Evolutionary conservation across 176 grass and related monocot genomes (phyloP).

Genomic region (Avena eriantha): DNA sequence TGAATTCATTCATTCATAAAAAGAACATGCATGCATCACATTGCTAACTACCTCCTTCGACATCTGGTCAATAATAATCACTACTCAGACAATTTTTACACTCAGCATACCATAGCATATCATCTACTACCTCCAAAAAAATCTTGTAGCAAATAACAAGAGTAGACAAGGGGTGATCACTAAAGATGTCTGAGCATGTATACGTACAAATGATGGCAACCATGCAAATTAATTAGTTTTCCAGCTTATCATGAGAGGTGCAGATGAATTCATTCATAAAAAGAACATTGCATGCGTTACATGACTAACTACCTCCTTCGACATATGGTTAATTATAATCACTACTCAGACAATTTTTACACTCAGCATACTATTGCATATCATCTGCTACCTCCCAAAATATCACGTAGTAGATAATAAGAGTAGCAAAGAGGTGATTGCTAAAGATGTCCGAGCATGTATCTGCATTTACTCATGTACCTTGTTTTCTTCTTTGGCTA

Average conservation of each 20-base stretch:
- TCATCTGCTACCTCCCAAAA: conserved; percentile 59
- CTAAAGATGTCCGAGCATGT: conserved; percentile 20
- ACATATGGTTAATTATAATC: conserved; percentile 48
- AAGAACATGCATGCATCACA: conserved; percentile 24
- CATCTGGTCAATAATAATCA: conserved; percentile 49
- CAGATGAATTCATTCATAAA: conserved; percentile 36
- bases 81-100: conserved; percentile 47
- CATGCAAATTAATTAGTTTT: conserved; percentile 23
- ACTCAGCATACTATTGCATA: conserved; percentile 47
- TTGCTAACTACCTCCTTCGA: conserved; percentile 38
- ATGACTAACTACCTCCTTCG: conserved; percentile 39
- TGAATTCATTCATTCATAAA: conserved; percentile 45
- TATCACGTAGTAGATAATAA: conserved; percentile 25
- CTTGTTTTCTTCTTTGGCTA: conserved; percentile 68
- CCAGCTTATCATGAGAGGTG: not conserved
- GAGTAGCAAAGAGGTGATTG: conserved; percentile 37
- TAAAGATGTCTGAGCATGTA: conserved; percentile 14
- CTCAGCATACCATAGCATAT: conserved; percentile 47
- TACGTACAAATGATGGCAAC: not conserved
- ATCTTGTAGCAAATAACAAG: conserved; percentile 28
- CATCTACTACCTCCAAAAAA: conserved; percentile 62
- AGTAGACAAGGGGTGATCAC: conserved; percentile 44
- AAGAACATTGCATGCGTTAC: conserved; percentile 12
- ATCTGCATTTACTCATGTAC: conserved; percentile 46
- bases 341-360: conserved; percentile 48